Base-by-base conservation (phyloP, 1,284 basidiomycete species). In the Naganishia liquefaciens region DNA sequence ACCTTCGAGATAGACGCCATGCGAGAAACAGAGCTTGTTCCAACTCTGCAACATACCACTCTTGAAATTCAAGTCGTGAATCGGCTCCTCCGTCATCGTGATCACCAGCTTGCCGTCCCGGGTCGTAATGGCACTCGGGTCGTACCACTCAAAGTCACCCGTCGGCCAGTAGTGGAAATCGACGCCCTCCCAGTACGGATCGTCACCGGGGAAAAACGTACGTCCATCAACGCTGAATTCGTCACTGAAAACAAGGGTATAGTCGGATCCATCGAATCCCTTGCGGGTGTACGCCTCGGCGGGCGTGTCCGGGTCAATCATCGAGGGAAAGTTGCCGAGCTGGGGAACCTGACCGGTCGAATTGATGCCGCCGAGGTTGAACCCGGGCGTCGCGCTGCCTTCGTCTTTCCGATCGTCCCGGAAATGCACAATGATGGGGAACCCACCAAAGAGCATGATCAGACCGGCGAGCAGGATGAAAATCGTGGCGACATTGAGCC, bases 61-160 rank as follows among this genome's bases (percentile, higher is more conserved):
- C 58, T 86, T 82, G 76, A 88, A 95, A 72, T 90, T 80, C 68
- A 97, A 81, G 65, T 84, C 85, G 77, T 97, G 87, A 51, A 82
- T 88, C 53, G 81, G 72, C 72, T 86, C 86, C 70, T 85, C 72
- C 0, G 82, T 85, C 65, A 95, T 78, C 0, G 88, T 91, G 72
- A 99, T 88, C 71, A 89, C 83, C 40, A 99, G 84, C 46, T 86
- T 81, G n/a, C 95, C 95, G 70, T 86, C 82, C 62, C 80, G 80
- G 2, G 95, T 99, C 2, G 85, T 90, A 62, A 93, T 81, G 3
- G 89, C 88, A 7, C 82, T 84, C 2, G 94, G 93, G 72, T 91
- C 88, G 77, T 92, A 76, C 77, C 77, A 79, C 68, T 79, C 78
- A 54, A 78, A 76, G 68, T 79, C 78, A 61, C 72, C 73, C 5